Conservation (phyloP, 805 yeast species). For the Kurtzmaniella cleridarum region DNA sequence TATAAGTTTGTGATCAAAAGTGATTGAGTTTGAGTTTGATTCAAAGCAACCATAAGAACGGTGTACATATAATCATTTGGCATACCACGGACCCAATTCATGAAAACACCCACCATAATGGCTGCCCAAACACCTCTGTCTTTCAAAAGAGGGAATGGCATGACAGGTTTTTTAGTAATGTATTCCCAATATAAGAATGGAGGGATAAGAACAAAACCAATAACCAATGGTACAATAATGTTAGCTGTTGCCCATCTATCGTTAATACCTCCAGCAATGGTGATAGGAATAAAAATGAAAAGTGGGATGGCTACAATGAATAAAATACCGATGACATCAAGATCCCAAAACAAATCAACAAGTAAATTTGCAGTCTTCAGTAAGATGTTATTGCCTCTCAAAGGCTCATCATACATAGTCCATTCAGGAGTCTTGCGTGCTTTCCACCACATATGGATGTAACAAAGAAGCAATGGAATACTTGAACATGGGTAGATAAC, state of each 20-base stretch:
- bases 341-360: slow-evolving; percentile 19
- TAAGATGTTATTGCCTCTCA: slow-evolving; percentile 32
- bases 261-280: slow-evolving; percentile 21
- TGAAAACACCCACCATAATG: slow-evolving; percentile 9
- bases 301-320: slow-evolving; percentile 28
- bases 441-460: slow-evolving; percentile 49
- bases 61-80: slow-evolving; percentile 67
- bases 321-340: slow-evolving; percentile 31
- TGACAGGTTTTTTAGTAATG: slow-evolving; percentile 11
- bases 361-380: slow-evolving; percentile 25
- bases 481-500: slow-evolving; percentile 63
- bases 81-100: slow-evolving; percentile 10
- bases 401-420: slow-evolving; percentile 21
- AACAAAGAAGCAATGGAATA: slow-evolving; percentile 52
- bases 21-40: slow-evolving; percentile 11
- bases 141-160: slow-evolving; percentile 10
- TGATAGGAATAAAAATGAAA: slow-evolving; percentile 32
- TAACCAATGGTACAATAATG: slow-evolving; percentile 12
- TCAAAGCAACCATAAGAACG: slow-evolving; percentile 57
- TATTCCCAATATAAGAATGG: slow-evolving; percentile 11
- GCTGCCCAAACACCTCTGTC: slow-evolving; percentile 17
- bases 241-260: slow-evolving; percentile 11
- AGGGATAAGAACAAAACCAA: slow-evolving; percentile 13
- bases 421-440: slow-evolving; percentile 54
- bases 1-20: slow-evolving; percentile 11